phyloP scores from a whole-genome alignment of 2,329 filamentous ascomycete species.

The Fusarium sp. region DNA sequence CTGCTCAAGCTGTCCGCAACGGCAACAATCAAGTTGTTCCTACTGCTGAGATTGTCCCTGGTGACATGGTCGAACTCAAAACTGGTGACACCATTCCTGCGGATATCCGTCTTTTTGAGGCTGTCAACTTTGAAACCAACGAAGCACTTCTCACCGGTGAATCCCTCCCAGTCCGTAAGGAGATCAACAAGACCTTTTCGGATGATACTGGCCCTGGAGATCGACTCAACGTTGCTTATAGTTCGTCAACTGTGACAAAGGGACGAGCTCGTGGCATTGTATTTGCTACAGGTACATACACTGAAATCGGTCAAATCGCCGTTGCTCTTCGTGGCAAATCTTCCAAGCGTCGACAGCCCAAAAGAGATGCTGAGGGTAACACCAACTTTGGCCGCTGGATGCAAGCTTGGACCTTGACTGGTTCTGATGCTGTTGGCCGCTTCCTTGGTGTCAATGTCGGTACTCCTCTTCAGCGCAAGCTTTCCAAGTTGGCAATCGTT shows the following conservation, averaged over 20 bases:
- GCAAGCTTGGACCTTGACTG: slow-evolving; percentile 55
- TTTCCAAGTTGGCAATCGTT: slow-evolving; percentile 74
- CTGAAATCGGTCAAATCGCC: slow-evolving; percentile 73
- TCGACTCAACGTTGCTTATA: slow-evolving; percentile 72
- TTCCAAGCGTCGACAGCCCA: slow-evolving; percentile 52
- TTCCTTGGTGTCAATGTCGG: slow-evolving; percentile 77
- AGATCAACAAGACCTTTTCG: slow-evolving; percentile 57
- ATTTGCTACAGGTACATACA: slow-evolving; percentile 71
- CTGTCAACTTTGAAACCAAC: slow-evolving; percentile 76
- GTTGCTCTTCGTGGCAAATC: slow-evolving; percentile 56
- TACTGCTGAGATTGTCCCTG: slow-evolving; percentile 64
- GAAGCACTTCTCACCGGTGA: slow-evolving; percentile 75
- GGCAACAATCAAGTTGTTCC: slow-evolving; percentile 55
- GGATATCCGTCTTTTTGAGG: slow-evolving; percentile 68
- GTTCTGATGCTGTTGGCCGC: slow-evolving; percentile 67
- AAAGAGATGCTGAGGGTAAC: slow-evolving; percentile 60
- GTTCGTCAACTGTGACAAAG: slow-evolving; percentile 71
- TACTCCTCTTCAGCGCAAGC: slow-evolving; percentile 76
- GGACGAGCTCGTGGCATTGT: slow-evolving; percentile 71
- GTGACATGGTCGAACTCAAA: slow-evolving; percentile 67
- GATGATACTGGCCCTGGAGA: slow-evolving; percentile 64
- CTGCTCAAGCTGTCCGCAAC: slow-evolving; percentile 58
- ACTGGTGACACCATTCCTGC: slow-evolving; percentile 72
- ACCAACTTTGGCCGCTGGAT: slow-evolving; percentile 50
- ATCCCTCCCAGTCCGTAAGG: slow-evolving; percentile 70